These are phyloP conservation scores for Coelastrella sp. DNA, from an alignment of 139 green algal genomes.

Conservation along the genomic window DNA sequence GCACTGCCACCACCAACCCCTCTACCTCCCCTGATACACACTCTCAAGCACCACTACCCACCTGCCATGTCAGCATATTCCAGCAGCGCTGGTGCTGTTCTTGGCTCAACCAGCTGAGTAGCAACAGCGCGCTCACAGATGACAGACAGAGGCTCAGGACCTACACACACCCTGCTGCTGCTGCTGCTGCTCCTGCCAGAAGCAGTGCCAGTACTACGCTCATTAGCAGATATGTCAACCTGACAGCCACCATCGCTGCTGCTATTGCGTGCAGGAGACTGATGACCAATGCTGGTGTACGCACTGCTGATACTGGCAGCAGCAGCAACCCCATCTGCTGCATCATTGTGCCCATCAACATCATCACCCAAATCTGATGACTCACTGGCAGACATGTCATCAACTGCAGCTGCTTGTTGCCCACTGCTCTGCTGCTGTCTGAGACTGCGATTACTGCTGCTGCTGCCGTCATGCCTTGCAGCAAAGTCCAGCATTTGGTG, in stretches of 20 bases:
- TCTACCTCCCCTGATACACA: too few relatives aligned
- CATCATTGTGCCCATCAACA: background rate
- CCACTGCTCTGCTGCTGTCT: background rate
- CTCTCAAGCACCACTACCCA: conserved; percentile 11
- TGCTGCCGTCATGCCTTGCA: background rate
- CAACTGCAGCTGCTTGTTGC: background rate
- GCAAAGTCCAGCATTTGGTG: conserved; percentile 37
- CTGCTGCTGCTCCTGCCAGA: background rate
- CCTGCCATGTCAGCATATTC: conserved; percentile 81
- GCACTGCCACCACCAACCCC: background rate
- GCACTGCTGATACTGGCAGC: background rate
- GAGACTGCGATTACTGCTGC: too few relatives aligned
- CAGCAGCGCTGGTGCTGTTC: conserved; percentile 77
- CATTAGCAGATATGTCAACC: too few relatives aligned
- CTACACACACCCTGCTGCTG: background rate
- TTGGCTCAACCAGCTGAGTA: conserved; percentile 78
- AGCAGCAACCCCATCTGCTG: conserved; percentile 19
- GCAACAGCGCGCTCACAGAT: conserved; percentile 81
- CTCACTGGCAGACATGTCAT: background rate
- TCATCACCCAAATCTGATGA: background rate
- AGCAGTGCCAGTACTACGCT: background rate
- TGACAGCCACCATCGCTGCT: background rate
- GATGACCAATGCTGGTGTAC: background rate
- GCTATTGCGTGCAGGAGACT: too few relatives aligned
- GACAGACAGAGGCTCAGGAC: conserved; percentile 71